A percentile compares a stretch with the other conserved stretches of the same genome.
Conservation (phyloP, 345 rosid species). For the Boechera divaricarpa region DNA sequence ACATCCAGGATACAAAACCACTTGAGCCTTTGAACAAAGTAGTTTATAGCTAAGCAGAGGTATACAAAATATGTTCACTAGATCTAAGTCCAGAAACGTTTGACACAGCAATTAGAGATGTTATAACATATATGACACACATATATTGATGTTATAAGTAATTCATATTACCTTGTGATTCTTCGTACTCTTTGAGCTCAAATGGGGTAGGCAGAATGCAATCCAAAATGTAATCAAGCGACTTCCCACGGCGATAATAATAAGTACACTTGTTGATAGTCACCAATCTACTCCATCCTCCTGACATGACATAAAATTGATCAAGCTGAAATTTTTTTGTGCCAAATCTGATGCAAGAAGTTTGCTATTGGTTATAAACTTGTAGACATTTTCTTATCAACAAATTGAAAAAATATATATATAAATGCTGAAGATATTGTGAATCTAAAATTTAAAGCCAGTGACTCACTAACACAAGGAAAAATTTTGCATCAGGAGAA, state of each 20-base stretch:
- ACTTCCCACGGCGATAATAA: slow-evolving; percentile 62
- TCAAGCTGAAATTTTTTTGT: not conserved
- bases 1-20: too few species aligned
- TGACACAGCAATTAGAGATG: not conserved
- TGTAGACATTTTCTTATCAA: too few species aligned
- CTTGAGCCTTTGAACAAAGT: too few species aligned
- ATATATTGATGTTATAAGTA: not conserved
- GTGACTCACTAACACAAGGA: too few species aligned
- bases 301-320: slow-evolving; percentile 41
- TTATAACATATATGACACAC: slow-evolving; percentile 1
- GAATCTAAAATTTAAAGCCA: too few species aligned
- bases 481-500: too few species aligned
- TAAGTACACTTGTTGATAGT: slow-evolving; percentile 49
- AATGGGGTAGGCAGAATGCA: slow-evolving; percentile 57
- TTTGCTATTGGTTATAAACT: too few species aligned
- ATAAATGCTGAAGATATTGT: too few species aligned
- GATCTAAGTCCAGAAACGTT: not conserved
- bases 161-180: slow-evolving; percentile 39
- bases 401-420: too few species aligned
- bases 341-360: not conserved
- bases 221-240: slow-evolving; percentile 50
- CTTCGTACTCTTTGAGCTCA: slow-evolving; percentile 47
- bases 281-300: slow-evolving; percentile 62
- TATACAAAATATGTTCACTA: too few species aligned
- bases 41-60: too few species aligned